Conservation (phyloP, 768 basidiomycete genomes). For the Naganishia randhawae region DNA sequence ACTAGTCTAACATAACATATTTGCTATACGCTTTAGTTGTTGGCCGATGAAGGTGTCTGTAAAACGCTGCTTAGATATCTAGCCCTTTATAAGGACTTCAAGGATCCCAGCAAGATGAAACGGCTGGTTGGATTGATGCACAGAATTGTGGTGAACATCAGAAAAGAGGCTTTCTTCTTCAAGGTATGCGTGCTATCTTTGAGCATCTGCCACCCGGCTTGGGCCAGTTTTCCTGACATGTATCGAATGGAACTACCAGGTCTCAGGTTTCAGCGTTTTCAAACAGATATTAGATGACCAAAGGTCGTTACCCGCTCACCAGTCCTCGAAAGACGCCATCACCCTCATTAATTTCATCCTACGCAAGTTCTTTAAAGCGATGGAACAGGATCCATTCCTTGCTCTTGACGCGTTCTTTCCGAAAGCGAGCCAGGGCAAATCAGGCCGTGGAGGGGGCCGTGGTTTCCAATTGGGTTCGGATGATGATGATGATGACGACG, state of each 20-base stretch:
- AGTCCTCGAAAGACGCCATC: conserved; percentile 75
- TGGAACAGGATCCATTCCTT: conserved; percentile 77
- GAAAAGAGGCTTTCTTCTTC: conserved; percentile 93
- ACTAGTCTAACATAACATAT: background rate
- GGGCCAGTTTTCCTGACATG: conserved; percentile 26
- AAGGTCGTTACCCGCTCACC: conserved; percentile 66
- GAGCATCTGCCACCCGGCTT: conserved; percentile 18
- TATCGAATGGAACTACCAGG: conserved; percentile 55
- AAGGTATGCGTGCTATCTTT: conserved; percentile 60
- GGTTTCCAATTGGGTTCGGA: conserved; percentile 33
- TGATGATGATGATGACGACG: conserved; percentile 42
- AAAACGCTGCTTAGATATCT: conserved; percentile 59
- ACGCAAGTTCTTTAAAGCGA: conserved; percentile 88
- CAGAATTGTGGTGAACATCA: conserved; percentile 81
- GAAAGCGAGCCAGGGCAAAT: conserved; percentile 40
- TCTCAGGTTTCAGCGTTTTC: conserved; percentile 83
- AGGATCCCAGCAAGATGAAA: conserved; percentile 73
- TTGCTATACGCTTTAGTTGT: conserved; percentile 60
- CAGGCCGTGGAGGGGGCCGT: conserved; percentile 1
- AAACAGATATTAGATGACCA: conserved; percentile 78
- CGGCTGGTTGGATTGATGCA: conserved; percentile 84
- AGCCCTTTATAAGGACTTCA: conserved; percentile 67
- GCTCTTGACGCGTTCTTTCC: conserved; percentile 70
- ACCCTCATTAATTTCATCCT: conserved; percentile 79
- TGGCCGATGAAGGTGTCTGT: conserved; percentile 79